Conservation (phyloP, 2,329 filamentous ascomycete species). For the Metarhizium humberi region DNA sequence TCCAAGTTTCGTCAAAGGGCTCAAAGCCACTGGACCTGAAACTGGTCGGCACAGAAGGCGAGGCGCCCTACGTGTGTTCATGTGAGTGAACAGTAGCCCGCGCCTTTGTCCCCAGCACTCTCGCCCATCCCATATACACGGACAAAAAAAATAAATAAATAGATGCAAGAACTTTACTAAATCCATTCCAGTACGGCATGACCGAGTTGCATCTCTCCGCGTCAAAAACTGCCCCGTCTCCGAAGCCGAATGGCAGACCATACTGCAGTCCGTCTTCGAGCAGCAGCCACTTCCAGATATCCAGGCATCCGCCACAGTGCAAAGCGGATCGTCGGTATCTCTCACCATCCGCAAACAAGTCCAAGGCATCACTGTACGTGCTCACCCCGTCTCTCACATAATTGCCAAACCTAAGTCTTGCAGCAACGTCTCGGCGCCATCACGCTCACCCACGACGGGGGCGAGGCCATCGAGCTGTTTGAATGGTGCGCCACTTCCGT, state of each 20-base stretch:
- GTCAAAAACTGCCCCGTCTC: conserved; percentile 44
- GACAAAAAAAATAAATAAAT: neutral
- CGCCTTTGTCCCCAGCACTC: neutral
- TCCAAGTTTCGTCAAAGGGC: conserved; percentile 45
- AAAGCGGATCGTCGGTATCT: conserved; percentile 40
- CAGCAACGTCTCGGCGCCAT: conserved; percentile 64
- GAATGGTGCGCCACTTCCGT: conserved; percentile 60
- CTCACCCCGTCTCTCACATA: neutral
- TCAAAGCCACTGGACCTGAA: conserved; percentile 52
- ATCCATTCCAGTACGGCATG: conserved; percentile 42
- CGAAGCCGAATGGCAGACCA: conserved; percentile 56
- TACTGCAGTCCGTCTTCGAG: conserved; percentile 49
- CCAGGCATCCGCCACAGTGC: conserved; percentile 50
- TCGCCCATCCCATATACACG: neutral
- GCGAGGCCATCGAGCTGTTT: conserved; percentile 54
- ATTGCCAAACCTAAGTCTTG: neutral
- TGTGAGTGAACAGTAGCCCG: conserved; percentile 32
- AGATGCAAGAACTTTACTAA: neutral
- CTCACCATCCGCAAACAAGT: conserved; percentile 58
- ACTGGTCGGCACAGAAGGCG: conserved; percentile 59
- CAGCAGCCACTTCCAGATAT: conserved; percentile 42
- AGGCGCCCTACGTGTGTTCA: conserved; percentile 46
- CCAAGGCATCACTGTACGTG: conserved; percentile 56
- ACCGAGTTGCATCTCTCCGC: conserved; percentile 41
- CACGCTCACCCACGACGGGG: conserved; percentile 42